Evolutionary conservation across 78 protist species (phyloP).

Genomic region (Andalucia godoyi): DNA sequence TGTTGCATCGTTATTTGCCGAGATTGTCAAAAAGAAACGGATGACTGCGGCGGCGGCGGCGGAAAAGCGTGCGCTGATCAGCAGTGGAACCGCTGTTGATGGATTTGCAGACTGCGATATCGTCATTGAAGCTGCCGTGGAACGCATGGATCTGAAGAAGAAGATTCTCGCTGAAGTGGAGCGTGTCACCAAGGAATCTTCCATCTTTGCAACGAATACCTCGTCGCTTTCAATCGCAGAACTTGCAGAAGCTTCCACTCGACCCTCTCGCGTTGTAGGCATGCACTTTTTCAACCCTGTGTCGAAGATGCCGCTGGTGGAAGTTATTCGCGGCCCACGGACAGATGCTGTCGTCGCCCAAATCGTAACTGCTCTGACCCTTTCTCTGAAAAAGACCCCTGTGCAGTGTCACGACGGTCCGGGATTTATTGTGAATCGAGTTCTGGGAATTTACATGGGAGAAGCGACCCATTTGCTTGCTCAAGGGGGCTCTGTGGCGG

Average conservation of each 20-base stretch:
- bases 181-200: background rate
- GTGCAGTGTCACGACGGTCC: conserved; percentile 69
- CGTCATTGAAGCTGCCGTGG: conserved; percentile 72
- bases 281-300: conserved; percentile 87
- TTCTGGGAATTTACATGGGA: conserved; percentile 39
- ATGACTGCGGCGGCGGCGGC: conserved; percentile 14
- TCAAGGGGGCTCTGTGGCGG: conserved; percentile 3
- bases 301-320: conserved; percentile 67
- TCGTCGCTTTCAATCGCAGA: conserved; percentile 59
- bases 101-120: conserved; percentile 1
- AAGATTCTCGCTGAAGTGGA: conserved; percentile 37
- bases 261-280: conserved; percentile 53
- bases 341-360: conserved; percentile 29
- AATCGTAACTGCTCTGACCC: conserved; percentile 39
- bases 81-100: background rate
- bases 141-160: conserved; percentile 49
- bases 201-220: conserved; percentile 72
- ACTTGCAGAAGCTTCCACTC: conserved; percentile 27
- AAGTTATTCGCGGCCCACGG: conserved; percentile 39
- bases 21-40: conserved; percentile 7
- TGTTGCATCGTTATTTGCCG: conserved; percentile 7
- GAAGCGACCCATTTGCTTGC: conserved; percentile 35
- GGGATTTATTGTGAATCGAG: conserved; percentile 62
- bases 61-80: background rate
- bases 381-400: conserved; percentile 59